Base-by-base conservation (phyloP, 805 yeast genomes). In the Sugiyamaella chiloensis region DNA sequence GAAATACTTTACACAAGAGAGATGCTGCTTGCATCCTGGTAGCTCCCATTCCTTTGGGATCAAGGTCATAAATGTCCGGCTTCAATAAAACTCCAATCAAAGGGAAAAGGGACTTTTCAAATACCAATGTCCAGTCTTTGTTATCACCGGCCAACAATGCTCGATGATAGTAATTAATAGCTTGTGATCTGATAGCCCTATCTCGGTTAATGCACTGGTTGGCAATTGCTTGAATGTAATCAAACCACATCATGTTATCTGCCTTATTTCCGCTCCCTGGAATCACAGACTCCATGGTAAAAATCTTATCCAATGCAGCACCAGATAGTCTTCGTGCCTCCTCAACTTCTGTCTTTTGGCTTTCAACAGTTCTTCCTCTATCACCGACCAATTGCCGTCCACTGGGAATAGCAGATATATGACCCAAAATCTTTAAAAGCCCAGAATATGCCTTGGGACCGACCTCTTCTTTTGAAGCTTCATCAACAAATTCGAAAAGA, bases 181-280 rank as follows among this genome's bases (percentile, higher is more conserved):
- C 90, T 62, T 74, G 78, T 0, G 75, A 65, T 32, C 96, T 71
- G 8, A 89, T 70, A 59, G 86, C 89, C 23, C 87, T 71, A 62
- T 95, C 87, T 16, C 96, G 96, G 59, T 89, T 89, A 61, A 85
- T 76, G 62, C 96, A 86, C 63, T 90, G 96, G 59, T 85, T 91
- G 0, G 93, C 88, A 46, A 89, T 71, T 0, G 95, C 95, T 60
- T 87, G 91, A 24, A 85, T 72, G 51, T 87, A 70, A 1, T 95
- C 84, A 54, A 75, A 76, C 56, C 79, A 70, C 17, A 68, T 59
- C 11, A 47, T 48, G 16, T 40, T 17, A 46, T 29, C 8, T 42
- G 23, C 40, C 11, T 24, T 40, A 16, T 32, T 21, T 6, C 16
- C 32, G 4, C 27, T 23, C 24, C 14, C 32, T 14, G 5, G 24